A percentile compares a stretch with the other conserved stretches of the same genome.
Evolutionary conservation across 2,329 filamentous ascomycete genomes (phyloP).

Genomic region (Amauroascus niger): DNA sequence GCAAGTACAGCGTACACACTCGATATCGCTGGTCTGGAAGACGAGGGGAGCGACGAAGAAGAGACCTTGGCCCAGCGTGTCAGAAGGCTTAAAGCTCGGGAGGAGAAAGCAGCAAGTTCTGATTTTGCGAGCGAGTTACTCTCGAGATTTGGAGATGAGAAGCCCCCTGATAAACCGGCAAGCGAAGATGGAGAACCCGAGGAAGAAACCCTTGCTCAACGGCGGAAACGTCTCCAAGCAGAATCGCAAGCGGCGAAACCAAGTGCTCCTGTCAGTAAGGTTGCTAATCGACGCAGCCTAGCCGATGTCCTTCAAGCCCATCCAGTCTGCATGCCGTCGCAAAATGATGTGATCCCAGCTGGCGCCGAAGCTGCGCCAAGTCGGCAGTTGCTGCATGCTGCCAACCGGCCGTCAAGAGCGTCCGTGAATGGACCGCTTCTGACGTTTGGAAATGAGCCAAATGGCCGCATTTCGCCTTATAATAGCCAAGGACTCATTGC

Average conservation of each 20-base stretch:
- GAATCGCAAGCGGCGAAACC: constrained; percentile 22
- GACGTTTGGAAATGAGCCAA: constrained; percentile 8
- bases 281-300: constrained; percentile 37
- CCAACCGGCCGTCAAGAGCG: neutral
- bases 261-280: neutral
- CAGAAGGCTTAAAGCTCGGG: constrained; percentile 32
- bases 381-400: constrained; percentile 8
- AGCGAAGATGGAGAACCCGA: constrained; percentile 14
- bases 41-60: constrained; percentile 22
- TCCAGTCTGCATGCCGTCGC: constrained; percentile 28
- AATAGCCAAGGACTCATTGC: constrained; percentile 1
- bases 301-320: constrained; percentile 45
- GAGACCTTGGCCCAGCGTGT: constrained; percentile 41
- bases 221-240: constrained; percentile 38
- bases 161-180: constrained; percentile 15
- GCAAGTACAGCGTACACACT: constrained; percentile 30
- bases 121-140: constrained; percentile 1
- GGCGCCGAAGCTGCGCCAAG: neutral
- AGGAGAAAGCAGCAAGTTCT: constrained; percentile 11
- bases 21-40: constrained; percentile 22
- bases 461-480: neutral
- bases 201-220: constrained; percentile 40
- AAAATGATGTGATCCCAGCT: constrained; percentile 1
- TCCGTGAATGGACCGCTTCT: constrained; percentile 1
- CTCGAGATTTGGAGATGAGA: constrained; percentile 4